Evolutionary conservation across 2,329 filamentous ascomycete species (phyloP), one percentile per base, ranked within the genome.

Genomic region (Emmonsia crescens): DNA sequence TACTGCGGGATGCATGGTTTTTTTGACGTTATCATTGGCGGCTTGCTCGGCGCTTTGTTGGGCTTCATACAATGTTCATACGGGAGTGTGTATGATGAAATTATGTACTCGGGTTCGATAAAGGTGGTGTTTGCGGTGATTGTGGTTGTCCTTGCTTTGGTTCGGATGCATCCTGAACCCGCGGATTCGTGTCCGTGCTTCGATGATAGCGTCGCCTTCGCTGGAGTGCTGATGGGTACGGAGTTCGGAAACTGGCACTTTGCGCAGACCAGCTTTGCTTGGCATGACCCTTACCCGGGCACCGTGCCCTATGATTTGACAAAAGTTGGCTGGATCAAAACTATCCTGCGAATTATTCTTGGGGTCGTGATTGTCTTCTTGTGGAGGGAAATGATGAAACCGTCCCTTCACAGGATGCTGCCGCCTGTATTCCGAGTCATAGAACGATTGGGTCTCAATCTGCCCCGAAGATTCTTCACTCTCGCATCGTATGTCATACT

Each of bases 1-100:
- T 97, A 99, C 78, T 99, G 94, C 72, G 94, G 94, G 64, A 99
- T 99, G 94, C 94, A 99, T 76, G 94, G 94, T 12, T 96, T 97
- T 76, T 80, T 94, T 51, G 94, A 99, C 74, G 91, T 97, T 29
- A 76, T 94, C 16, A 75, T 94, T 61, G 94, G 94, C 6, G 90
- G 88, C 60, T 68, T 85, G 16, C 81, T 96, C 61, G 94, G 94
- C 38, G 87, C 86, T 12, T 75, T 82, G 5, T 80, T 88, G 42
- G 82, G 82, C 1, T 73, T 80, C 24, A 69, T 82, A 24, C 83
- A 87, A 67, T 82, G 82, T 63, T 66, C 75, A 6, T 83, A 77
- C 61, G 84, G 83, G 24, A 74, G 80, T 29, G 72, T 77, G 2
- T 82, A 95, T 62, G 89, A 96, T 66, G 76, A 80, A 21, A 93